phyloP scores from a whole-genome alignment of 176 grass and related monocot genomes.

The Zizania latifolia region DNA sequence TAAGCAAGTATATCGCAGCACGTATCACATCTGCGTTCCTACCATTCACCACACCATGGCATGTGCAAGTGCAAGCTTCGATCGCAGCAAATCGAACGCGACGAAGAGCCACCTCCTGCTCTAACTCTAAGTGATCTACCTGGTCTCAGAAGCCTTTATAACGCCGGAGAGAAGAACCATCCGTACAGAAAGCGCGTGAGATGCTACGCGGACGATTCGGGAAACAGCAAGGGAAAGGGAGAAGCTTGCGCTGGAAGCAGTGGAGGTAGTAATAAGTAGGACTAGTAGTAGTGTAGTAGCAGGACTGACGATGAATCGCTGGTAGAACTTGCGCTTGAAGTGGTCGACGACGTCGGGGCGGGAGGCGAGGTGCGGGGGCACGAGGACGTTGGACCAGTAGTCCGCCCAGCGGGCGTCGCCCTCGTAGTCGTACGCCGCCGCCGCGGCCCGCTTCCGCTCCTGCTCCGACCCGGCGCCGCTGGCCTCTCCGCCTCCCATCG shows the following conservation, averaged over 20 bases:
- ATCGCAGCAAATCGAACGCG: background rate
- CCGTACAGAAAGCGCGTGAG: conserved; percentile 5
- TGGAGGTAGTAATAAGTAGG: background rate
- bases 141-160: background rate
- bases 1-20: background rate
- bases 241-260: background rate
- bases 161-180: background rate
- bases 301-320: conserved; percentile 39
- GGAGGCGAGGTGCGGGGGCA: conserved; percentile 63
- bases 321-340: conserved; percentile 97
- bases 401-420: conserved; percentile 70
- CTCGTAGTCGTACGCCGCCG: conserved; percentile 85
- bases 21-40: background rate
- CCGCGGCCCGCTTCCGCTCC: conserved; percentile 54
- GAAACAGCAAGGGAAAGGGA: background rate
- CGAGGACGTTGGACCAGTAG: conserved; percentile 79
- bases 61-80: background rate
- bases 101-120: background rate
- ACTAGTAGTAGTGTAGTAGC: background rate
- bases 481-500: background rate
- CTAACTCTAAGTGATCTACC: background rate
- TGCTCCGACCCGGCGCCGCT: conserved; percentile 39
- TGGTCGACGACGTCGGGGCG: conserved; percentile 65
- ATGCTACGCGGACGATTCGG: background rate
- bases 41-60: background rate